Evolutionary conservation across 129 eudicot species (phyloP).

Genomic region (Daucus carota): DNA sequence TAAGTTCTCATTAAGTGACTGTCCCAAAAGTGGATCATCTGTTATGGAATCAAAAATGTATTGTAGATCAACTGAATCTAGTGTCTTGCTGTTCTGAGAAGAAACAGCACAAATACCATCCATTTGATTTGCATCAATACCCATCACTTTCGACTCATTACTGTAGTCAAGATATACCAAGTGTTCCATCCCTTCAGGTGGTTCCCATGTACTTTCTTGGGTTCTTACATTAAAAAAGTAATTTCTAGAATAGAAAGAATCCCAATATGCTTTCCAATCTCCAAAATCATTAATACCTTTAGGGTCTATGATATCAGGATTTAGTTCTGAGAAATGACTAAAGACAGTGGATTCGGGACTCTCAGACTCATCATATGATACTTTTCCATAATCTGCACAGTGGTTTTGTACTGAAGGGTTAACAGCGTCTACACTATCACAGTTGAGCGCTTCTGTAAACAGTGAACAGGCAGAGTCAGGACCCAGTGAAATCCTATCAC

Average conservation of each 20-base stretch:
- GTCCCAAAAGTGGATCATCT: conserved; percentile 14
- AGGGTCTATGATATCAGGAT: conserved; percentile 14
- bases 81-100: conserved; percentile 14
- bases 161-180: conserved; percentile 10
- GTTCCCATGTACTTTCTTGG: conserved; percentile 76
- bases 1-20: conserved; percentile 5
- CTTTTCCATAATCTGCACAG: conserved; percentile 8
- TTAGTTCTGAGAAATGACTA: conserved; percentile 20
- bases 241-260: conserved; percentile 43
- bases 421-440: conserved; percentile 17
- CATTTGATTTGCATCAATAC: conserved; percentile 16
- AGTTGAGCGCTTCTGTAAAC: conserved; percentile 14
- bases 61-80: conserved; percentile 17
- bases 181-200: conserved; percentile 60
- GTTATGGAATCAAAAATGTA: conserved; percentile 11
- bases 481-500: conserved; percentile 19
- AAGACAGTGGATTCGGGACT: conserved; percentile 7
- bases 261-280: conserved; percentile 73
- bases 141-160: conserved; percentile 17
- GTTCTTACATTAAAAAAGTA: conserved; percentile 65
- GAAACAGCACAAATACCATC: conserved; percentile 14
- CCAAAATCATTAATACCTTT: conserved; percentile 24
- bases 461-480: conserved; percentile 17
- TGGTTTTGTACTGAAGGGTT: background rate
- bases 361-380: conserved; percentile 18